phyloP scores from a whole-genome alignment of 257 asterid genomes.

The Nicotiana otophora region DNA sequence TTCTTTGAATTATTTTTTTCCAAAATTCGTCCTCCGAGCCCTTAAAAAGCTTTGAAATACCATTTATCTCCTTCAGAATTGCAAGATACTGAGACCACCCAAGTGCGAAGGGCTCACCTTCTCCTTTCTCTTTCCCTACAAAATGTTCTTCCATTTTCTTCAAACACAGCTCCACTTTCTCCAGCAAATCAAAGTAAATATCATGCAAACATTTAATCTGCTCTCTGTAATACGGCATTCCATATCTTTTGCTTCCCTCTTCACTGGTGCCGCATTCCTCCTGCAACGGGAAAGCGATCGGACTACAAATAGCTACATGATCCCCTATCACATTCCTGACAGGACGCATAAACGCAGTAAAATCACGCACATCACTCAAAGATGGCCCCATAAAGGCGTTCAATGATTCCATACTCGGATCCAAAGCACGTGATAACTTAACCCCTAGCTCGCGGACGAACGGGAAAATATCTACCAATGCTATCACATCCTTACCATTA shows the following conservation, averaged over 20 bases:
- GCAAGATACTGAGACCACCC: constrained; percentile 62
- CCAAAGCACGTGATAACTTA: constrained; percentile 39
- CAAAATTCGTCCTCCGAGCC: constrained; percentile 62
- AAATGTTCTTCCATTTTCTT: constrained; percentile 45
- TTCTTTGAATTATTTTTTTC: constrained; percentile 51
- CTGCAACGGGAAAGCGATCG: constrained; percentile 28
- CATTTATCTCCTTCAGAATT: constrained; percentile 60
- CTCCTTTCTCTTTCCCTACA: constrained; percentile 29
- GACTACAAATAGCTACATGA: constrained; percentile 21
- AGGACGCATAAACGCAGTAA: constrained; percentile 40
- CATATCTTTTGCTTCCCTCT: background rate
- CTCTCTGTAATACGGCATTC: constrained; percentile 17
- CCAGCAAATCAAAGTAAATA: constrained; percentile 42
- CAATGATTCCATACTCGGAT: constrained; percentile 21
- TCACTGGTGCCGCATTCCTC: constrained; percentile 21
- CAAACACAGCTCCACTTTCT: constrained; percentile 48
- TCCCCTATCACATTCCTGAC: constrained; percentile 32
- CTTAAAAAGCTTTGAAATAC: constrained; percentile 46
- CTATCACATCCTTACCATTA: constrained; percentile 18
- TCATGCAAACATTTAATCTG: constrained; percentile 37
- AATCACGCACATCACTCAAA: constrained; percentile 45
- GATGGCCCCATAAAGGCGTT: constrained; percentile 24
- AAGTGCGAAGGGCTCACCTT: constrained; percentile 22
- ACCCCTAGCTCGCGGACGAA: constrained; percentile 56
- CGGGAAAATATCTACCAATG: constrained; percentile 49